Evolutionary conservation across 495 filamentous ascomycete species (phyloP).

Genomic region (Aspergillus ostianus): DNA sequence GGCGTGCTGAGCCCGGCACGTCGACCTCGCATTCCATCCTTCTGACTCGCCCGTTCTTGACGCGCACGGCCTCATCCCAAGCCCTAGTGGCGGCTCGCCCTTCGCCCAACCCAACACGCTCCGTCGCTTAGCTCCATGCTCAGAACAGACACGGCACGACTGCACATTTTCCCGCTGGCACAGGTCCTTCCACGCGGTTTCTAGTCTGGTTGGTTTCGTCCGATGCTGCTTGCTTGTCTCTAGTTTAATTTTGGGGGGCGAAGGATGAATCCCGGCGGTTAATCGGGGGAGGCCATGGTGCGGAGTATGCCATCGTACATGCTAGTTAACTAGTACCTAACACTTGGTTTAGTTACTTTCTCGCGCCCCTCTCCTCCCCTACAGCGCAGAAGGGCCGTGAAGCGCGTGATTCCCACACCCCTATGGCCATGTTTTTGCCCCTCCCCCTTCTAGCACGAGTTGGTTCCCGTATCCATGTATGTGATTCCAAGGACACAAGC

Average conservation of each 20-base stretch:
- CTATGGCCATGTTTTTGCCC: no score
- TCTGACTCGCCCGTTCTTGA: constrained; percentile 13
- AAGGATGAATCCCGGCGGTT: neutral
- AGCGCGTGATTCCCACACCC: no score
- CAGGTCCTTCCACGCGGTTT: neutral
- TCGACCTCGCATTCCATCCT: neutral
- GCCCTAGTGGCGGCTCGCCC: constrained; percentile 14
- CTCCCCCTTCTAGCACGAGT: no score
- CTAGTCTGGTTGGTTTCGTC: neutral
- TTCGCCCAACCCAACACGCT: constrained; percentile 1
- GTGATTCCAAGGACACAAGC: no score
- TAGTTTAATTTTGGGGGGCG: neutral
- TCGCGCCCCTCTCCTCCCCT: no score
- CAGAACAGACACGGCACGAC: neutral
- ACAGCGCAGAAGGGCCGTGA: no score
- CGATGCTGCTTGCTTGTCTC: neutral
- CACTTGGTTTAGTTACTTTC: no score
- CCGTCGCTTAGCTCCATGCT: neutral
- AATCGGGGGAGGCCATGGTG: neutral
- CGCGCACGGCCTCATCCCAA: constrained; percentile 13
- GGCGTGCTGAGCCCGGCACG: neutral
- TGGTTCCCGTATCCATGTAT: no score
- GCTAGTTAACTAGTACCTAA: no score
- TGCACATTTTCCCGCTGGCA: neutral
- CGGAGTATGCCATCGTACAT: no score